phyloP scores from a whole-genome alignment of 768 basidiomycete species.

The Rubroboletus satanas region DNA sequence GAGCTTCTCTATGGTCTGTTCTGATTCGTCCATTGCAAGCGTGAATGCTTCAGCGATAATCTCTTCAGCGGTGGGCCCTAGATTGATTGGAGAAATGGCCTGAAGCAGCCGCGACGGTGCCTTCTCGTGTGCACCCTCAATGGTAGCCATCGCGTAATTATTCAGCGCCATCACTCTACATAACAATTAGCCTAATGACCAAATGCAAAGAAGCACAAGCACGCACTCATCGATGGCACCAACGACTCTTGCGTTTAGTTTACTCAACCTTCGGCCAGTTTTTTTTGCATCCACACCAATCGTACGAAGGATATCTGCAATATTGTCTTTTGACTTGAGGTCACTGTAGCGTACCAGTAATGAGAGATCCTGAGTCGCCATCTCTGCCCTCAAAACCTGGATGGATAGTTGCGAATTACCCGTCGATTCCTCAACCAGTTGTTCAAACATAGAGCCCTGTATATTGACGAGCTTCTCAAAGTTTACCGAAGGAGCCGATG shows the following conservation, averaged over 20 bases:
- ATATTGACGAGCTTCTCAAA: constrained; percentile 58
- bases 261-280: constrained; percentile 57
- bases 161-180: constrained; percentile 70
- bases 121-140: constrained; percentile 36
- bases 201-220: constrained; percentile 13
- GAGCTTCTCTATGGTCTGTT: constrained; percentile 48
- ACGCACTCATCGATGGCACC: constrained; percentile 72
- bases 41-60: constrained; percentile 53
- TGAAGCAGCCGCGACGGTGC: constrained; percentile 30
- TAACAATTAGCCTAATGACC: neutral
- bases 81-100: constrained; percentile 40
- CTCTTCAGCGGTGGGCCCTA: constrained; percentile 36
- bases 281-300: constrained; percentile 63
- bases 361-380: constrained; percentile 68
- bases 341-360: constrained; percentile 61
- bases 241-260: constrained; percentile 60
- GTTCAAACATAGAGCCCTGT: constrained; percentile 59
- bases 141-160: constrained; percentile 61
- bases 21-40: constrained; percentile 59
- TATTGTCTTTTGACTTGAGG: constrained; percentile 52
- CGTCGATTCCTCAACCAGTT: constrained; percentile 55
- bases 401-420: constrained; percentile 59
- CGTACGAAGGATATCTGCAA: constrained; percentile 48
- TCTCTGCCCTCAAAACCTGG: constrained; percentile 71
- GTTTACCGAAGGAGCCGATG: constrained; percentile 41